Evolutionary conservation across 805 yeast species (phyloP).

Genomic region (Jamesozyma spencerorum): DNA sequence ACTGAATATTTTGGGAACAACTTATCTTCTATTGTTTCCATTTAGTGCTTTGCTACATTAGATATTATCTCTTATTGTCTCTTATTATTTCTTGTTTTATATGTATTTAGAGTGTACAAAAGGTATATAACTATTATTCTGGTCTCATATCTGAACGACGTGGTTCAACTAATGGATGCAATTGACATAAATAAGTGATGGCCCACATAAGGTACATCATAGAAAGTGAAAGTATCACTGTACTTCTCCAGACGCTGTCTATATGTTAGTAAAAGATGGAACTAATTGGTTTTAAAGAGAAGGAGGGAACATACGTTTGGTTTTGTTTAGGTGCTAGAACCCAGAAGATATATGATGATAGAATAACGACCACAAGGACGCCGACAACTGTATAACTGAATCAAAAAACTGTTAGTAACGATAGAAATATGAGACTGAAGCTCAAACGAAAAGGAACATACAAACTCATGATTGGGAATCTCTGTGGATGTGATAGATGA

Average conservation of each 20-base stretch:
- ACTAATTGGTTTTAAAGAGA: not conserved
- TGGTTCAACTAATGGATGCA: conserved; percentile 88
- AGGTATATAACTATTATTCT: conserved; percentile 35
- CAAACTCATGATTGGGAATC: conserved; percentile 6
- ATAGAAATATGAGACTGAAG: not conserved
- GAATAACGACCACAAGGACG: conserved; percentile 50
- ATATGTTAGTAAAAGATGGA: conserved; percentile 2
- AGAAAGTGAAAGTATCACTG: conserved; percentile 55
- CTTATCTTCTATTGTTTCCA: too few relatives aligned
- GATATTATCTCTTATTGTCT: not conserved
- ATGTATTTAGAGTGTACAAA: too few relatives aligned
- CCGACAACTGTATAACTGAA: conserved; percentile 61
- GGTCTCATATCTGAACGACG: conserved; percentile 86
- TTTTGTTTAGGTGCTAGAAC: conserved; percentile 75
- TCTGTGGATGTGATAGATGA: not conserved
- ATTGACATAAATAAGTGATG: conserved; percentile 72
- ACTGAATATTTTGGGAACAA: too few relatives aligned
- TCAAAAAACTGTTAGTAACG: not conserved
- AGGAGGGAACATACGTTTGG: conserved; percentile 42
- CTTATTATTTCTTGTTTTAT: not conserved
- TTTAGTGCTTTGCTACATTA: not conserved
- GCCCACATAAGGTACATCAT: conserved; percentile 91
- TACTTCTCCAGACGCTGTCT: conserved; percentile 58
- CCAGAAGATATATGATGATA: conserved; percentile 67
- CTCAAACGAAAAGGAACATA: conserved; percentile 1